Conservation (phyloP, 176 grass and related monocot species). For the Juncus effusus region DNA sequence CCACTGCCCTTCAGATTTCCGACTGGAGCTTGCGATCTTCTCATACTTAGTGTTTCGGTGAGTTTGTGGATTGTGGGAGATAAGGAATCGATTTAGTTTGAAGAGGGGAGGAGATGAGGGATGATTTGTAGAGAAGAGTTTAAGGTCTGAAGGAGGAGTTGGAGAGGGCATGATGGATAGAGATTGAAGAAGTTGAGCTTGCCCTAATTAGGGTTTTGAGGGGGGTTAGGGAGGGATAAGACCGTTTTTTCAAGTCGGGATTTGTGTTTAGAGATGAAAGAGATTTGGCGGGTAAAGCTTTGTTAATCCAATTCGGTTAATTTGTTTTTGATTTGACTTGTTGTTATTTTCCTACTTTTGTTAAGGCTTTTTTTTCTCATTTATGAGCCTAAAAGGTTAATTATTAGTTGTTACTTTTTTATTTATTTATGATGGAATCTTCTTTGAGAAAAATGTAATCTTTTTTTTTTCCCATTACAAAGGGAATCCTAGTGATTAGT, state of each 20-base stretch:
- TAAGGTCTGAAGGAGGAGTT: constrained; percentile 14
- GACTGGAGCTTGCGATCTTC: not conserved
- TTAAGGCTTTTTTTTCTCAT: too few species aligned
- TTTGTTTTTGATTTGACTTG: not conserved
- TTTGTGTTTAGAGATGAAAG: constrained; percentile 21
- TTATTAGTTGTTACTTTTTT: too few species aligned
- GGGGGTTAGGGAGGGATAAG: not conserved
- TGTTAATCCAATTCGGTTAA: too few species aligned
- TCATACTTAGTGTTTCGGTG: constrained; percentile 1
- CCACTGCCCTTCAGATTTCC: not conserved
- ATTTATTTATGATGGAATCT: too few species aligned
- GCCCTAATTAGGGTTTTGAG: constrained; percentile 30
- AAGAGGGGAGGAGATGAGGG: not conserved
- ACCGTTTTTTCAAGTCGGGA: constrained; percentile 4
- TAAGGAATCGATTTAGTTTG: constrained; percentile 12
- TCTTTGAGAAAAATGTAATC: too few species aligned
- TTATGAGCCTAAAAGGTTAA: too few species aligned
- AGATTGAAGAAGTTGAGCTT: constrained; percentile 11
- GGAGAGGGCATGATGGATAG: constrained; percentile 38
- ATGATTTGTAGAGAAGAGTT: constrained; percentile 15
- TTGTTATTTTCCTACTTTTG: too few species aligned
- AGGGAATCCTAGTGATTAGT: too few species aligned
- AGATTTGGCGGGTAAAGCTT: constrained; percentile 8
- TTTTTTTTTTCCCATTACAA: too few species aligned
- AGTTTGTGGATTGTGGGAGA: too few species aligned